phyloP scores from a whole-genome alignment of 306 rosid species.

The Cucurbita argyrosperma region DNA sequence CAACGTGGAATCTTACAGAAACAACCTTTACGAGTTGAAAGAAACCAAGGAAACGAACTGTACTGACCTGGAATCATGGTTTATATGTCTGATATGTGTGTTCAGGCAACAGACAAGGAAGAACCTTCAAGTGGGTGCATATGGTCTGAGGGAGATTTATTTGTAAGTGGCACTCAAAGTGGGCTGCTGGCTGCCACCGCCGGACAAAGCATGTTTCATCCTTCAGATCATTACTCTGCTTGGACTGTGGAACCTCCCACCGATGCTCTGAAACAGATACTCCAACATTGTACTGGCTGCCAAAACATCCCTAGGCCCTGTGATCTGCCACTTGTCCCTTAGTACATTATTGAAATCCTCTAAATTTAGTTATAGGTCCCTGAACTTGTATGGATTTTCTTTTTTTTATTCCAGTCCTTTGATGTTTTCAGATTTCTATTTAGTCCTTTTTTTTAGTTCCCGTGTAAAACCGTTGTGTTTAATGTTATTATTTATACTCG shows the following conservation, averaged over 20 bases:
- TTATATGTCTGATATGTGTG: background rate
- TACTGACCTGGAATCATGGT: background rate
- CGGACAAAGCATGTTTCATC: conserved; percentile 38
- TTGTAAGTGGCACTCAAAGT: conserved; percentile 45
- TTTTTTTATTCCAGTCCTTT: background rate
- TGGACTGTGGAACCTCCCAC: conserved; percentile 58
- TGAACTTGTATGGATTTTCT: background rate
- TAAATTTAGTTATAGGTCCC: background rate
- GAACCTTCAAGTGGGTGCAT: conserved; percentile 41
- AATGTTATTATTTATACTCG: background rate
- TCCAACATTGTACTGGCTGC: conserved; percentile 65
- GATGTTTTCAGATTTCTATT: background rate
- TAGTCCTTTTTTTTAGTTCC: background rate
- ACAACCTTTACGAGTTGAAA: background rate
- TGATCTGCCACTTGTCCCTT: conserved; percentile 17
- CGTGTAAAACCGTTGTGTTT: background rate
- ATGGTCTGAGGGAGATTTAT: conserved; percentile 81
- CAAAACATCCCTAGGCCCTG: conserved; percentile 47
- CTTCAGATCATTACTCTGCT: conserved; percentile 38
- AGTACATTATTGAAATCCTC: background rate
- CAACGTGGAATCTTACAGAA: background rate
- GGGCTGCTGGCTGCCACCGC: conserved; percentile 30
- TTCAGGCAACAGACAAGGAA: conserved; percentile 74
- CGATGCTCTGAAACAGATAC: conserved; percentile 51
- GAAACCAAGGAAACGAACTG: background rate